Percentiles rank a stretch among this genome's conserved stretches.
Conservation (phyloP, 1,284 basidiomycete species). For the Inonotus hispidus region DNA sequence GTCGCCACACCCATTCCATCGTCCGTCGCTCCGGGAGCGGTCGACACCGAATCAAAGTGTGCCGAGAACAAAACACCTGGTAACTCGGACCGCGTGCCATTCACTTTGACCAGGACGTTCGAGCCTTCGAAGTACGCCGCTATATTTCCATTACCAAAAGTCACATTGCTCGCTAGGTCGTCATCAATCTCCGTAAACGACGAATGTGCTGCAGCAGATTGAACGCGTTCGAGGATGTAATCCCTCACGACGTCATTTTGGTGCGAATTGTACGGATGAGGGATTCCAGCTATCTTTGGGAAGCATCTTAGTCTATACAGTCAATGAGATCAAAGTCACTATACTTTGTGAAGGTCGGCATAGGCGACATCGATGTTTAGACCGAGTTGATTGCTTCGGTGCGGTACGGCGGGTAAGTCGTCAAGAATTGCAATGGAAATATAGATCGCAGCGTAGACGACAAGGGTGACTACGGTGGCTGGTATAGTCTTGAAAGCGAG, state of each 20-base stretch:
- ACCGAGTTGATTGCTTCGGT: conserved; percentile 41
- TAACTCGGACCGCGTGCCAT: conserved; percentile 38
- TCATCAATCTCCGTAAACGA: conserved; percentile 45
- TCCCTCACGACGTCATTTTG: conserved; percentile 61
- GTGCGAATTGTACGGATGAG: conserved; percentile 73
- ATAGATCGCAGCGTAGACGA: conserved; percentile 51
- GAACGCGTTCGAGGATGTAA: conserved; percentile 53
- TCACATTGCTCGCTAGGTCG: conserved; percentile 55
- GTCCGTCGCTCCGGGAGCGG: conserved; percentile 69
- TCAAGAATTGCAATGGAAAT: conserved; percentile 50
- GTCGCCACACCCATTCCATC: conserved; percentile 71
- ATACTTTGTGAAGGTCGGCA: conserved; percentile 52
- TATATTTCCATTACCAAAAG: conserved; percentile 34
- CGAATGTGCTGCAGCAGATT: conserved; percentile 37
- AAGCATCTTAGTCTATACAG: not conserved
- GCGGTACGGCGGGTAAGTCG: conserved; percentile 38
- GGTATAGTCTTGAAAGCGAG: conserved; percentile 38
- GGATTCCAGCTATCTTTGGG: conserved; percentile 54
- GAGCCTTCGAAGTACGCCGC: conserved; percentile 63
- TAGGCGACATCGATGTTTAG: conserved; percentile 55
- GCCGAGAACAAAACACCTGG: conserved; percentile 69
- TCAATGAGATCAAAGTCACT: not conserved
- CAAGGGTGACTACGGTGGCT: conserved; percentile 44
- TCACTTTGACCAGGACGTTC: conserved; percentile 66
- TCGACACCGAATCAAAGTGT: conserved; percentile 77